Evolutionary conservation across 2,329 filamentous ascomycete species (phyloP).

Genomic region (Volutella citrinella): DNA sequence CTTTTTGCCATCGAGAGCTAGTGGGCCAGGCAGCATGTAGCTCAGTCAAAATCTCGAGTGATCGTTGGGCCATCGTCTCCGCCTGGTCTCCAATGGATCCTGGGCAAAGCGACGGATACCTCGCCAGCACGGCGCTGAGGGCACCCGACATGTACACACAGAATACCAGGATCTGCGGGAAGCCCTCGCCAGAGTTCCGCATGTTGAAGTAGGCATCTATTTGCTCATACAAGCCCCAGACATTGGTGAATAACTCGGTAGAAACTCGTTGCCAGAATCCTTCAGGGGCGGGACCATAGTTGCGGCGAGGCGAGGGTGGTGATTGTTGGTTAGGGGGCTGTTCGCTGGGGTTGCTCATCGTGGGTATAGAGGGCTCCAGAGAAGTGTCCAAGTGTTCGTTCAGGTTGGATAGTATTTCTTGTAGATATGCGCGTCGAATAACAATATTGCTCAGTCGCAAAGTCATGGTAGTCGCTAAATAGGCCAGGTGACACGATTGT

Average conservation of each 20-base stretch:
- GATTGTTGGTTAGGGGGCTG: slow-evolving; percentile 2
- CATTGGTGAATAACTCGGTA: slow-evolving; percentile 33
- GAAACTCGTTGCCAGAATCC: slow-evolving; percentile 28
- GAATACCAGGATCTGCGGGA: slow-evolving; percentile 36
- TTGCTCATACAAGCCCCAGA: slow-evolving; percentile 33
- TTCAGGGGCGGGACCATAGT: slow-evolving; percentile 13
- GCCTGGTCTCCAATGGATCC: slow-evolving; percentile 18
- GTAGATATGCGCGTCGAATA: slow-evolving; percentile 30
- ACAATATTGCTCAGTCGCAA: slow-evolving; percentile 35
- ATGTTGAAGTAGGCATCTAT: slow-evolving; percentile 31
- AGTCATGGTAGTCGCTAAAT: slow-evolving; percentile 33
- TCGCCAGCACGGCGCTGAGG: slow-evolving; percentile 30
- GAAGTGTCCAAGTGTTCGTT: slow-evolving; percentile 3
- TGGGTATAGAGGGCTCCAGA: slow-evolving; percentile 10
- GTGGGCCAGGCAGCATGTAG: slow-evolving; percentile 25
- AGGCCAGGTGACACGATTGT: slow-evolving; percentile 33
- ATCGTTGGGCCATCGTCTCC: slow-evolving; percentile 23
- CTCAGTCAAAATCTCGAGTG: slow-evolving; percentile 21
- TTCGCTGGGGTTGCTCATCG: slow-evolving; percentile 16
- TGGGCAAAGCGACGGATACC: slow-evolving; percentile 28
- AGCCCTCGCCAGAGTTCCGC: slow-evolving; percentile 27
- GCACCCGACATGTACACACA: slow-evolving; percentile 40
- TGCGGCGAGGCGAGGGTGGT: slow-evolving; percentile 4
- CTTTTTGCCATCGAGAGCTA: slow-evolving; percentile 18
- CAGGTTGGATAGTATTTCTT: slow-evolving; percentile 24